Evolutionary conservation across 441 rosid genomes (phyloP), one percentile per base, ranked within the genome.

Genomic region (Eruca vesicaria): DNA sequence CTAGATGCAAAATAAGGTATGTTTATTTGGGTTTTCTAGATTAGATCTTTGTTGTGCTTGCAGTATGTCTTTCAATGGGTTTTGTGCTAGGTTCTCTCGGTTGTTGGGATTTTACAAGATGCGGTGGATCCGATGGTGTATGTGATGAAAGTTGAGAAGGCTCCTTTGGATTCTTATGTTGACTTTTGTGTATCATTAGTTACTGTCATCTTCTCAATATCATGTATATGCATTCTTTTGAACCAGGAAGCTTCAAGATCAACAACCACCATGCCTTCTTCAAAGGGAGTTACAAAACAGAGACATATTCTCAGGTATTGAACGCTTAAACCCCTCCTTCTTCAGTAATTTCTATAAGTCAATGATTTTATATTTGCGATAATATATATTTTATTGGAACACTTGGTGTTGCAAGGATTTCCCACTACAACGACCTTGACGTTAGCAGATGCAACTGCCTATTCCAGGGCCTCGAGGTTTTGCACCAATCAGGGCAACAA

Each of bases 401-500:
- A 71, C 53, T 45, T 45, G 53, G 53, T 45, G 53, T 45, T 43
- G 18, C 50, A 43, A 43, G 18, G 50, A 43, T 95, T 92, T 77
- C 98, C 97, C 23, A 92, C 99, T 2, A 95, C 97, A 41, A 95
- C 80, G 61, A 95, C 98, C 84, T 92, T 92, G 55, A 89, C 96
- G 70, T 92, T 84, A 60, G 53, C 87, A 57, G 97, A 95, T 35
- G 98, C 97, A 29, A 82, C 97, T 18, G 93, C 99, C 92, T n/a
- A 95, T 83, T 70, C 99, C 97, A 66, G 97, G 99, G 9, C 99
- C 98, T 79, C 97, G 92, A 45, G 99, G 99, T 86, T 90, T 95
- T 63, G 99, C 99, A 53, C 97, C 99, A 36, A 95, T 92, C 70
- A n/a, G n/a, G n/a, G n/a, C 87, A 95, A 75, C 78, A 95, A 74